phyloP scores from a whole-genome alignment of 345 rosid species.

The Balakata baccata region DNA sequence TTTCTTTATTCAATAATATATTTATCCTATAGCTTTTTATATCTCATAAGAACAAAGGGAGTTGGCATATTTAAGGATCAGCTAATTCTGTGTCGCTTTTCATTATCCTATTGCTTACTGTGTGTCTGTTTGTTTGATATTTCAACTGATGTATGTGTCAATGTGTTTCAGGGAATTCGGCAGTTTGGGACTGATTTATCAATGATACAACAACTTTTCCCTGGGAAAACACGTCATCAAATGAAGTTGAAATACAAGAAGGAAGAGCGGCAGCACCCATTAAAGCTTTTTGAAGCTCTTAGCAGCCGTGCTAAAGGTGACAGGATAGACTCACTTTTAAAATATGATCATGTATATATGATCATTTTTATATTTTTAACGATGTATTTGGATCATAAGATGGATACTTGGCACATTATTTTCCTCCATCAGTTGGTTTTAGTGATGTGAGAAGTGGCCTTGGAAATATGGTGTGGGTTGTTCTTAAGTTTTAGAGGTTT shows the following conservation, averaged over 20 bases:
- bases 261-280: conserved; percentile 69
- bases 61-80: background rate
- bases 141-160: background rate
- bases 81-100: background rate
- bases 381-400: background rate
- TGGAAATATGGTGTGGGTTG: background rate
- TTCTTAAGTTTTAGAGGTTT: background rate
- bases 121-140: background rate
- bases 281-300: conserved; percentile 58
- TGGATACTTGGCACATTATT: background rate
- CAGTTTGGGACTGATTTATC: conserved; percentile 81
- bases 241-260: conserved; percentile 66
- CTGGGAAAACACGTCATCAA: conserved; percentile 63
- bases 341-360: background rate
- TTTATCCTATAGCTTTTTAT: background rate
- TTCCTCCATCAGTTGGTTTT: background rate
- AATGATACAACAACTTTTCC: conserved; percentile 69
- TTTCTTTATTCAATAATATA: background rate
- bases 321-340: background rate
- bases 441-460: background rate
- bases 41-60: background rate
- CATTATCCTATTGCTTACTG: background rate
- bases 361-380: background rate
- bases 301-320: conserved; percentile 54
- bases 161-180: conserved; percentile 48